Conservation (phyloP, 2,329 filamentous ascomycete genomes). For the Colletotrichum agaves region DNA sequence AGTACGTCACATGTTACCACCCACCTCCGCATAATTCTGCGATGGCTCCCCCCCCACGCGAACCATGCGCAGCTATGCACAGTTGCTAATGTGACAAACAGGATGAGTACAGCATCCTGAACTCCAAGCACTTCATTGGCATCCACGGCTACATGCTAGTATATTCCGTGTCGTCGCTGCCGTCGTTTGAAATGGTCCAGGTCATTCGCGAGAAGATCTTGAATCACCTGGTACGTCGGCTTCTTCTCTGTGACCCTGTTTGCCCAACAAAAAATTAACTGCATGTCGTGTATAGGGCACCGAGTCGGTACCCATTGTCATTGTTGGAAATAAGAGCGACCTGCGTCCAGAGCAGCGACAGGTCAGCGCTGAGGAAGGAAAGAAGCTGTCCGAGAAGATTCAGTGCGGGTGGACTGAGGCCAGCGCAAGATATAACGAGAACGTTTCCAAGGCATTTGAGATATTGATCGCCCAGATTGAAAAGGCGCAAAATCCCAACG, state of each 20-base stretch:
- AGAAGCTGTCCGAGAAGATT: slow-evolving; percentile 85
- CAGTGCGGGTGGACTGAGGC: slow-evolving; percentile 96
- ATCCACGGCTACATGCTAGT: slow-evolving; percentile 99
- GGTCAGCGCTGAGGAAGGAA: slow-evolving; percentile 86
- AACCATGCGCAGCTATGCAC: too few species aligned
- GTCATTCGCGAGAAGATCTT: slow-evolving; percentile 98
- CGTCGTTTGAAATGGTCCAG: slow-evolving; percentile 97
- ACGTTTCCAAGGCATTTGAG: slow-evolving; percentile 93
- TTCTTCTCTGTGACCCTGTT: background rate
- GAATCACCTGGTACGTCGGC: slow-evolving; percentile 81
- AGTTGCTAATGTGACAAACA: slow-evolving; percentile 47
- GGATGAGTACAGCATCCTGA: slow-evolving; percentile 99
- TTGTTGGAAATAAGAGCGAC: slow-evolving; percentile 98
- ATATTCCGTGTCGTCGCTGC: slow-evolving; percentile 94
- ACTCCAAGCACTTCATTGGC: slow-evolving; percentile 98
- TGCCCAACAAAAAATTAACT: background rate
- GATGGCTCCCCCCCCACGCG: background rate
- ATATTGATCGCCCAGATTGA: slow-evolving; percentile 95
- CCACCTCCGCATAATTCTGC: background rate
- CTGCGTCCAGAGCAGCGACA: slow-evolving; percentile 92
- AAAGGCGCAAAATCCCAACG: slow-evolving; percentile 89
- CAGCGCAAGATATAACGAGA: slow-evolving; percentile 92
- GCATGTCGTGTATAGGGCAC: slow-evolving; percentile 71
- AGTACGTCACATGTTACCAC: slow-evolving; percentile 58
- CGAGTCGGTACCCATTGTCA: slow-evolving; percentile 90